phyloP scores from a whole-genome alignment of 2,329 filamentous ascomycete genomes.

The Exophiala phaeomuriformis region DNA sequence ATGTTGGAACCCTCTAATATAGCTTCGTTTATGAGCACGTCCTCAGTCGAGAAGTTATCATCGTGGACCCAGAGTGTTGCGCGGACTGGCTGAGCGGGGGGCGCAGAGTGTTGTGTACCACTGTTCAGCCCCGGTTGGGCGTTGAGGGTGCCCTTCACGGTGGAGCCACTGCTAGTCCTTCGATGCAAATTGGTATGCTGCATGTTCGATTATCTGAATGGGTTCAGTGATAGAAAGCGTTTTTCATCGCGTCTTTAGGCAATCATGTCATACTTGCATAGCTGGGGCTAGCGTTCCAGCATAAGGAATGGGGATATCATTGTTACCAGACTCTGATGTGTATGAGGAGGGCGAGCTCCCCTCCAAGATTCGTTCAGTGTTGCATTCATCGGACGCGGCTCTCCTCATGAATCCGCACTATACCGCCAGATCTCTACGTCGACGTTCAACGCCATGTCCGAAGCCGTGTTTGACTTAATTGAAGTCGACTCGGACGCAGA shows the following conservation, averaged over 20 bases:
- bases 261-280: too few species aligned
- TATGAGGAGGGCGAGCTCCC: too few species aligned
- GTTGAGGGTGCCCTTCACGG: constrained; percentile 10
- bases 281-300: too few species aligned
- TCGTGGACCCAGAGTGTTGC: constrained; percentile 52
- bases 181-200: constrained; percentile 3
- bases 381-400: too few species aligned
- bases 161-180: constrained; percentile 23
- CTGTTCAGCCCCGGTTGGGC: constrained; percentile 1
- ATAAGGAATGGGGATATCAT: too few species aligned
- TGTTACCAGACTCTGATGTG: too few species aligned
- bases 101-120: background rate
- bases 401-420: too few species aligned
- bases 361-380: too few species aligned
- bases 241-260: too few species aligned
- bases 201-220: background rate
- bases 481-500: background rate
- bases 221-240: background rate
- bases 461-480: background rate
- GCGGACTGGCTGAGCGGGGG: constrained; percentile 9
- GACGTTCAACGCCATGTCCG: background rate
- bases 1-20: constrained; percentile 54
- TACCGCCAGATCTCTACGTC: background rate
- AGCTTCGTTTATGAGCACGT: constrained; percentile 55
- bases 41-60: constrained; percentile 68